Base-by-base conservation (phyloP, 2,329 filamentous ascomycete species). In the Seiridium cupressi region DNA sequence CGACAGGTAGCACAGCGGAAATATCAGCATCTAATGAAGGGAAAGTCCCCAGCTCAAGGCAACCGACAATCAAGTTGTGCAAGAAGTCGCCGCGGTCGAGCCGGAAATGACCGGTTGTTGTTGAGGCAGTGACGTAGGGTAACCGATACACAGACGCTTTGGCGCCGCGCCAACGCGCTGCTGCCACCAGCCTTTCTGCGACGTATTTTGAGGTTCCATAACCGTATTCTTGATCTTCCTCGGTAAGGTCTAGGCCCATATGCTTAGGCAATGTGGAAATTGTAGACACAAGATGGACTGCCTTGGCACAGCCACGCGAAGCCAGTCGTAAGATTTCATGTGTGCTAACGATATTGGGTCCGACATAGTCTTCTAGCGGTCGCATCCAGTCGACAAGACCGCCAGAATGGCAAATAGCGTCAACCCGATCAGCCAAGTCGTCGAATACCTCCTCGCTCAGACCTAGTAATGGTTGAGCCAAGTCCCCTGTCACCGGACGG, bases 311-410 rank as follows among this genome's bases (percentile, higher is more conserved):
- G 42, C 68, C 69, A 34, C 55, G 57, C n/a, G 68, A 69, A 35
- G 69, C 69, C 18, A 71, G 64, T 42, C 69, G 68, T 40, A 72
- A 62, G 44, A 71, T 57, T 55, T 72, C 69, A 60, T 72, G 69
- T 9, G 69, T 65, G 59, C 69, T 67, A 31, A 72, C 62, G 13
- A 72, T 65, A 53, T 72, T 72, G 44, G 69, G 69, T 13, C 68
- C 69, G 40, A 71, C 49, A 56, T 72, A 72, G 13, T 71, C 67
- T 51, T 68, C 62, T 46, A 72, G 55, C 7, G 66, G 69, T 32
- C 65, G 69, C 66, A 71, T 65, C 69, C 69, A 72, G 59, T 72
- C 69, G 35, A 72, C 69, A 8, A 71, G 66, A 55, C 58, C 69
- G 10, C 67, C 69, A 7, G 68, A 66, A 58, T 71, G 69, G 44